phyloP scores from a whole-genome alignment of 371 early-diverging fungal genomes.

The Rhizopus stolonifer region DNA sequence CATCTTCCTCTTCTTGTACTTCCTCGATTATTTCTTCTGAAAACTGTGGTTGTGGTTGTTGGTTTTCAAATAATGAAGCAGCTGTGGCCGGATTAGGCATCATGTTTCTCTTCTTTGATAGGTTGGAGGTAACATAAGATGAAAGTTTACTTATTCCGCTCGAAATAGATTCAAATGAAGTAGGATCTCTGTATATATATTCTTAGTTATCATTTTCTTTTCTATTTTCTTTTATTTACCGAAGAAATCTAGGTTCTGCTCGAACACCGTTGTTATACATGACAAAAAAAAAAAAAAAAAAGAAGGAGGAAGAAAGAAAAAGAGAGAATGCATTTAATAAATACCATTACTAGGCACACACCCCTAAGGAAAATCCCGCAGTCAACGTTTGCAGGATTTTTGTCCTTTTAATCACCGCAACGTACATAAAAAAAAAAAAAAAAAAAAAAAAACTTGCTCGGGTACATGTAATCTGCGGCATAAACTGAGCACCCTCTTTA shows the following conservation, averaged over 20 bases:
- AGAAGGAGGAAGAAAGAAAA: background rate
- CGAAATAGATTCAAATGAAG: slow-evolving; percentile 60
- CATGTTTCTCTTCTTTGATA: slow-evolving; percentile 46
- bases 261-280: slow-evolving; percentile 37
- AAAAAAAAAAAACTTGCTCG: too few species aligned
- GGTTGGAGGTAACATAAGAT: slow-evolving; percentile 53
- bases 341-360: background rate
- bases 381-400: too few species aligned
- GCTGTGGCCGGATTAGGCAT: slow-evolving; percentile 36
- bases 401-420: background rate
- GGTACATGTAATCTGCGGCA: too few species aligned
- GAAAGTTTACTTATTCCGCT: slow-evolving; percentile 59
- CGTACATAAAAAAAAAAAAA: too few species aligned
- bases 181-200: slow-evolving; percentile 48
- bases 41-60: slow-evolving; percentile 14
- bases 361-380: background rate
- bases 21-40: slow-evolving; percentile 12
- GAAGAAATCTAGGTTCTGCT: slow-evolving; percentile 49
- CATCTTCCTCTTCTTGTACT: slow-evolving; percentile 24
- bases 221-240: slow-evolving; percentile 18
- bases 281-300: slow-evolving; percentile 1
- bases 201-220: background rate
- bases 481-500: too few species aligned
- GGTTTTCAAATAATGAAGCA: slow-evolving; percentile 14
- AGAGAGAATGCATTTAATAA: slow-evolving; percentile 1